phyloP scores from a whole-genome alignment of 1,284 basidiomycete species.

The Cryptococcus amylolentus region DNA sequence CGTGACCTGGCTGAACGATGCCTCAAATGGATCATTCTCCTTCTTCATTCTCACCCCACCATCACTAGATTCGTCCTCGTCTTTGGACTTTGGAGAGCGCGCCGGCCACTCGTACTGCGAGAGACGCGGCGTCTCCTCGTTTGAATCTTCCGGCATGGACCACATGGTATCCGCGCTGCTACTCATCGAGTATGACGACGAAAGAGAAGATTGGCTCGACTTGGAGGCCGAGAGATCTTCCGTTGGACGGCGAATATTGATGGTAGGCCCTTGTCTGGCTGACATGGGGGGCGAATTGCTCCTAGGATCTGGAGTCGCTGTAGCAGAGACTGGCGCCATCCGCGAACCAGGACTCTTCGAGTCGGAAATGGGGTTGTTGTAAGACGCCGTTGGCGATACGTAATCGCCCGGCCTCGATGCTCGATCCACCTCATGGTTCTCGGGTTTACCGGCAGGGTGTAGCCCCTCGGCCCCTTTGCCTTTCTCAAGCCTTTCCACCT shows the following conservation, averaged over 20 bases:
- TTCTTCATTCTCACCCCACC: constrained; percentile 16
- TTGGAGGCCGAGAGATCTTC: too few relatives aligned
- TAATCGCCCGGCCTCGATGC: not conserved
- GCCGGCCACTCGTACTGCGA: constrained; percentile 12
- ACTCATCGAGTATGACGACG: too few relatives aligned
- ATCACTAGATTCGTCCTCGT: not conserved
- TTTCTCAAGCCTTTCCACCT: constrained; percentile 14
- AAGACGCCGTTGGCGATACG: not conserved
- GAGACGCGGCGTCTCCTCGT: not conserved
- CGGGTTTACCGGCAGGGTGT: too few relatives aligned
- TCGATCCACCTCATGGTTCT: not conserved
- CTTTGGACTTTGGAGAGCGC: too few relatives aligned
- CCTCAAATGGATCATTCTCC: constrained; percentile 6
- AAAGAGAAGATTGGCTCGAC: too few relatives aligned
- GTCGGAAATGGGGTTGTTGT: not conserved
- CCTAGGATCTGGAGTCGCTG: too few relatives aligned
- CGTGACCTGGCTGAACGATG: not conserved
- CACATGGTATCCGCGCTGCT: too few relatives aligned
- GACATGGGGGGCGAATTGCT: too few relatives aligned
- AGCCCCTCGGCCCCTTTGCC: constrained; percentile 2
- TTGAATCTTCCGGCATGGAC: not conserved
- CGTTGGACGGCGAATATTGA: too few relatives aligned
- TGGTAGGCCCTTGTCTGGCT: too few relatives aligned
- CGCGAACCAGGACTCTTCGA: too few relatives aligned
- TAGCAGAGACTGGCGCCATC: too few relatives aligned